Base-by-base conservation (phyloP, 345 rosid species). In the Lepidium africanum region DNA sequence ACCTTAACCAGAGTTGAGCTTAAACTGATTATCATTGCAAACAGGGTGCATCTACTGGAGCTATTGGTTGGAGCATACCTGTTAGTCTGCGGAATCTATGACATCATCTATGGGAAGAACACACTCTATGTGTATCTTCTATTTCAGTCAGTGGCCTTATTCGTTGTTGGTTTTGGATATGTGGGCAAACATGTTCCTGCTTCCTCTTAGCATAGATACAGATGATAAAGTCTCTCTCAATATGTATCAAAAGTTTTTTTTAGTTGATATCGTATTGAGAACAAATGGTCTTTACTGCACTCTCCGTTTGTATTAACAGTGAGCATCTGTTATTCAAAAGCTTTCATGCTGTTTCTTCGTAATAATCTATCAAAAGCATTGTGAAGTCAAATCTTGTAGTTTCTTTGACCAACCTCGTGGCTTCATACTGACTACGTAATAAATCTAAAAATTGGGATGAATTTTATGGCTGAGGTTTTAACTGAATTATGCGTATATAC, bases 1-100 rank as follows among this genome's bases (percentile, higher is more conserved):
- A 47, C 37, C 16, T 30, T 3, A 17, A 38, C 53, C 3, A 30
- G 12, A 63, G 16, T 48, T 23, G 60, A 41, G 25, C 13, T 25
- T 5, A 66, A 37, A 15, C n/a, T 1, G 52, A 66, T n/a, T 1
- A 11, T 1, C 2, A 9, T 51, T 38, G 12, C 59, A 33, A 54
- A 1, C 69, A 75, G 98, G 61, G 61, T 89, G 54, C 88, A 90
- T 70, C 16, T 82, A 59, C 19, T 84, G 56, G 98, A 92, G 87
- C 80, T 90, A 23, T 71, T 79, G 23, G 80, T 88, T 14, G 98
- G 96, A 52, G 80, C 67, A 9, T 92, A 84, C 76, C 90, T 92
- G 32, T 79, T 90, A 82, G 71, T 82, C 59, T 84, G 91, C 23
- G 98, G 90, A 3, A 83, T 90, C 80, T 88, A 86, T 25, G 97